Evolutionary conservation across 2,329 filamentous ascomycete genomes (phyloP), one percentile per base, ranked within the genome.

Genomic region (Aspergillaceae sp.): DNA sequence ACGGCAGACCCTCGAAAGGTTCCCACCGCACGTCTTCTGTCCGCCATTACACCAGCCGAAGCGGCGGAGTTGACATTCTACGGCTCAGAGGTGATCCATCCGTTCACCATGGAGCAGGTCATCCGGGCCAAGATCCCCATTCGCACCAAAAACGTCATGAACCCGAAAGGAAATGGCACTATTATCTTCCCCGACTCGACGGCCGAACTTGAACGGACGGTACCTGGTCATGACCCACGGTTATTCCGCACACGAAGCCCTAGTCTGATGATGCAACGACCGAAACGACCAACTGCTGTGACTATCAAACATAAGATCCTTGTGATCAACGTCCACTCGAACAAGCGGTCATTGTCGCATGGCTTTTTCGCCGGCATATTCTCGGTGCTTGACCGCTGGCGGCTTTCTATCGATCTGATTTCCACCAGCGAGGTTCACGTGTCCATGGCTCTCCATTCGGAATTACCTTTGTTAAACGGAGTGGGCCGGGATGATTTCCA

Each of bases 291-390:
- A 27, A 92, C 87, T 2, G 87, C 92, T 5, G 91, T 98, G 11
- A 98, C 92, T 8, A 94, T 96, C 73, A 98, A 98, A 74, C 87
- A 92, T 69, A 86, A 89, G 63, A 97, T 98, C 63, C 84, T 91
- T 41, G 89, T 98, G 54, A 87, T 98, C 61, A 98, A 98, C 69
- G 88, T 98, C 40, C 91, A 97, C 75, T 94, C 87, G 45, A 97
- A 98, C 74, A 94, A 94, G 73, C 84, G 91, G 53, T 94, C 91
- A 6, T 86, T 95, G 52, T 94, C 91, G 0, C 92, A 97, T 65
- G 91, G 90, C 38, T 98, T 98, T 71, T 86, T 98, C 60, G 91
- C 90, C 42, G 84, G 84, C 50, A 92, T 98, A 11, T 98, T 98
- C 66, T 84, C 82, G 49, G 92, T 94, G 48, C 78, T 98, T 38